Conservation (phyloP, 805 yeast genomes). For the Blastobotrys americana region DNA sequence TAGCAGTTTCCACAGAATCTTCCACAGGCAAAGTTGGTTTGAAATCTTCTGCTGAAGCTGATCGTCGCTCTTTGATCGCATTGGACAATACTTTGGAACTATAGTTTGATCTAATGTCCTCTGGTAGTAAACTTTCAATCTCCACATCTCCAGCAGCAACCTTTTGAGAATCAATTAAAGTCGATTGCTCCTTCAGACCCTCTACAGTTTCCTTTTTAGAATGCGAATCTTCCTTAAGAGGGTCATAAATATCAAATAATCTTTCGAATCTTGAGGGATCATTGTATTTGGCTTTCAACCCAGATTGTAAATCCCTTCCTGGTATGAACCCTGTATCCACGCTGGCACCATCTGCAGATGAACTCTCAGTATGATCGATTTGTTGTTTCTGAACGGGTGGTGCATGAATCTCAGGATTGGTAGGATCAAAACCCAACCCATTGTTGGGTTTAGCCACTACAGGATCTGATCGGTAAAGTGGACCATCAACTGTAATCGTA, state of each 20-base stretch:
- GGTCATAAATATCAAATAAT: background rate
- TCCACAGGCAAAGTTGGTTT: too few relatives aligned
- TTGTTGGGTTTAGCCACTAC: too few relatives aligned
- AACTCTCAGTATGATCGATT: too few relatives aligned
- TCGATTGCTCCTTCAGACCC: background rate
- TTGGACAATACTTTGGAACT: background rate
- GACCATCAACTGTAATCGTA: background rate
- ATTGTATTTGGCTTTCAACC: background rate
- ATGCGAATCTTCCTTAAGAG: background rate
- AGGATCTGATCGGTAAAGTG: too few relatives aligned
- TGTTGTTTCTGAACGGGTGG: too few relatives aligned
- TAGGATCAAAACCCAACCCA: too few relatives aligned
- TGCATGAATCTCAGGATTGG: too few relatives aligned
- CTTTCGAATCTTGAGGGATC: background rate
- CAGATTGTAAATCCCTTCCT: background rate
- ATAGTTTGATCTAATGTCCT: conserved; percentile 10
- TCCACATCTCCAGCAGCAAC: conserved; percentile 6
- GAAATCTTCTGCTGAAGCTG: background rate
- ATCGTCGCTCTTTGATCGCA: background rate
- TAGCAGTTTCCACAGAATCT: background rate
- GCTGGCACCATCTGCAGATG: too few relatives aligned
- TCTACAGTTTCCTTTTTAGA: too few relatives aligned
- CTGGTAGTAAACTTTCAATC: conserved; percentile 10
- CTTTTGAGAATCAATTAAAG: background rate
- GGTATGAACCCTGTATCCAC: background rate